Percentiles rank a stretch among this genome's conserved stretches.
phyloP scores from a whole-genome alignment of 176 grass and related monocot genomes.

The Rhynchospora pubera region DNA sequence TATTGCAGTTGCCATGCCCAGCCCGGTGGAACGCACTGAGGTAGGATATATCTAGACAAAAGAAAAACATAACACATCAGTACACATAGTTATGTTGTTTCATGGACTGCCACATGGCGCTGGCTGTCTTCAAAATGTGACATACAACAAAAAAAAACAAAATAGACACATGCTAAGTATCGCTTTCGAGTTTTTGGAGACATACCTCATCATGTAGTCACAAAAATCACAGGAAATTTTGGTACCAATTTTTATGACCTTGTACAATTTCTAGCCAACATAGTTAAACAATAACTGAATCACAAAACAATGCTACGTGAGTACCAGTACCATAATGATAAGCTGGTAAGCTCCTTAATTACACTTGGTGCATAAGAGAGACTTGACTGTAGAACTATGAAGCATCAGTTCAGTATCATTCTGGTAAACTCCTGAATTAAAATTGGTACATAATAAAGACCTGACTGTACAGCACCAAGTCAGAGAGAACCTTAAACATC shows the following conservation, averaged over 20 bases:
- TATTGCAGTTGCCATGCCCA: conserved; percentile 45
- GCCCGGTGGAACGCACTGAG: conserved; percentile 48
- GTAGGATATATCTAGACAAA: conserved; percentile 58
- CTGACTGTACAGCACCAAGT: not conserved
- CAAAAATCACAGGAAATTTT: not conserved
- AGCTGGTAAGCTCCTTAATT: not conserved
- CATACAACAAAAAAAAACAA: not conserved
- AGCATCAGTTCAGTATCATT: not conserved
- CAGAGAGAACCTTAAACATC: not conserved
- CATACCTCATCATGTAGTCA: not conserved
- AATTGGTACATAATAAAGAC: not conserved
- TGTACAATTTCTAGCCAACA: not conserved
- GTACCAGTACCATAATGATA: not conserved
- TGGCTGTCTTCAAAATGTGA: not conserved
- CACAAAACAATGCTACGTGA: not conserved
- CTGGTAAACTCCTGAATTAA: not conserved
- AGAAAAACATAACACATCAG: not conserved
- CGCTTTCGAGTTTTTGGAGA: not conserved
- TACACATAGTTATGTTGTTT: not conserved
- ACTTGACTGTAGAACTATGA: not conserved
- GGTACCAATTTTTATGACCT: not conserved
- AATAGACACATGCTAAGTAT: not conserved
- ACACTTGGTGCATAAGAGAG: not conserved
- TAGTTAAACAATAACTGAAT: no score
- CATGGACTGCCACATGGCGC: not conserved